phyloP scores from a whole-genome alignment of 805 yeast genomes.

The Kodamaea kaohsiungensis region DNA sequence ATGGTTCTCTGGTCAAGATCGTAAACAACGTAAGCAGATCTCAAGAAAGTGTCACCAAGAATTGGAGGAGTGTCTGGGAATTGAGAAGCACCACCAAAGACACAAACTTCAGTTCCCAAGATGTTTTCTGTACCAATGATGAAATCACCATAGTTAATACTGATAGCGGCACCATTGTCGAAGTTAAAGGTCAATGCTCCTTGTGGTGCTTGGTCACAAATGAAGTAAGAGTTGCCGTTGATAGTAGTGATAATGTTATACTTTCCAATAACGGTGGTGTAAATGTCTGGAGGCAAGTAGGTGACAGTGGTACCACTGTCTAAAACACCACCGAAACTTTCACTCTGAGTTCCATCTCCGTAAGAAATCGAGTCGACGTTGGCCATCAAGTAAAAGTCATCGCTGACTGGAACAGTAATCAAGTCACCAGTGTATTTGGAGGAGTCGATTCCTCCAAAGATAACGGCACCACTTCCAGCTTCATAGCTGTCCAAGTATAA shows the following conservation, averaged over 20 bases:
- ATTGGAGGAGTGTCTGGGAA: slow-evolving; percentile 16
- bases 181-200: slow-evolving; percentile 6
- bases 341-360: neutral
- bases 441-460: slow-evolving; percentile 74
- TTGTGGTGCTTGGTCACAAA: slow-evolving; percentile 4
- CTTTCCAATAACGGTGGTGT: neutral
- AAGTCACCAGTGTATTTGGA: slow-evolving; percentile 58
- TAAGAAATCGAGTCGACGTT: neutral
- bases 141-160: slow-evolving; percentile 1
- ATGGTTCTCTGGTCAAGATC: slow-evolving; percentile 25
- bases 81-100: slow-evolving; percentile 10
- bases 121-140: neutral
- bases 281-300: neutral
- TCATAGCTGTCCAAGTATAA: slow-evolving; percentile 52
- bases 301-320: slow-evolving; percentile 62
- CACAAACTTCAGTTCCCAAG: slow-evolving; percentile 4
- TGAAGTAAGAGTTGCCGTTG: neutral
- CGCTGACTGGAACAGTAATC: slow-evolving; percentile 24
- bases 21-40: slow-evolving; percentile 27
- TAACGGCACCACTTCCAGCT: slow-evolving; percentile 48
- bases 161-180: slow-evolving; percentile 4
- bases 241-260: neutral
- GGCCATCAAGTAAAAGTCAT: neutral
- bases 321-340: slow-evolving; percentile 40
- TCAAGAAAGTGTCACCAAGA: slow-evolving; percentile 31